Conservation (phyloP, 1,284 basidiomycete species). For the Microbotryum scabiosae region DNA sequence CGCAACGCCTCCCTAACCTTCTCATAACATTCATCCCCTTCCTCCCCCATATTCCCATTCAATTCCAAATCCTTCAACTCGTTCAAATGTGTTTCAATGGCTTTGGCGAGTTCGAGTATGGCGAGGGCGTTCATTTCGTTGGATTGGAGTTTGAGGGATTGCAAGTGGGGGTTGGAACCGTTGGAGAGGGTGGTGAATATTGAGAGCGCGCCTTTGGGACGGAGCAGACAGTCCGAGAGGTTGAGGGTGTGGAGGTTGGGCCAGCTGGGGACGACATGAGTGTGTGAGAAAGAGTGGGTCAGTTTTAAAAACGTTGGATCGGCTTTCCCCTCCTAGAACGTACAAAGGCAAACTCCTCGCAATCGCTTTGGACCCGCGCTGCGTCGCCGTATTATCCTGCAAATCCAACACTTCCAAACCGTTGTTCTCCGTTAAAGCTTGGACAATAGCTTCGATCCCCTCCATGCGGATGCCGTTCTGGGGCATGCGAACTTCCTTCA, state of each 20-base stretch:
- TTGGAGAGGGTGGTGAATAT: slow-evolving; percentile 50
- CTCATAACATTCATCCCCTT: slow-evolving; percentile 65
- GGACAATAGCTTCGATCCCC: slow-evolving; percentile 73
- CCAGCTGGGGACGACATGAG: slow-evolving; percentile 46
- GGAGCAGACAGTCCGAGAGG: slow-evolving; percentile 84
- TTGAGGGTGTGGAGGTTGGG: slow-evolving; percentile 67
- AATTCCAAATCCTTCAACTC: slow-evolving; percentile 62
- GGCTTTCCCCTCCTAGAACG: background rate
- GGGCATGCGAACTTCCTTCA: slow-evolving; percentile 81
- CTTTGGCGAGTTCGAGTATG: slow-evolving; percentile 58
- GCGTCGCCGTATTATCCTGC: slow-evolving; percentile 90
- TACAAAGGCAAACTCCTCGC: slow-evolving; percentile 54
- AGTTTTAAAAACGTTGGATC: no score
- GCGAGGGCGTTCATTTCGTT: slow-evolving; percentile 72
- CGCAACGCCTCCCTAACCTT: slow-evolving; percentile 58
- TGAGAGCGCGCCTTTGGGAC: slow-evolving; percentile 54
- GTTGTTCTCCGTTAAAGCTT: slow-evolving; percentile 62
- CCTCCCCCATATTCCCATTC: slow-evolving; percentile 71
- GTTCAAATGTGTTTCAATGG: slow-evolving; percentile 54
- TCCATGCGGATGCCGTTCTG: slow-evolving; percentile 97
- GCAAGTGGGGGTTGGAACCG: slow-evolving; percentile 65
- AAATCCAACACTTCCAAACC: slow-evolving; percentile 73
- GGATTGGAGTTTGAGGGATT: slow-evolving; percentile 73
- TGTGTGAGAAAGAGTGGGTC: background rate
- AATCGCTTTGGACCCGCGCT: slow-evolving; percentile 64